Evolutionary conservation across 257 asterid genomes (phyloP).

Genomic region (Nicotiana tabacum): DNA sequence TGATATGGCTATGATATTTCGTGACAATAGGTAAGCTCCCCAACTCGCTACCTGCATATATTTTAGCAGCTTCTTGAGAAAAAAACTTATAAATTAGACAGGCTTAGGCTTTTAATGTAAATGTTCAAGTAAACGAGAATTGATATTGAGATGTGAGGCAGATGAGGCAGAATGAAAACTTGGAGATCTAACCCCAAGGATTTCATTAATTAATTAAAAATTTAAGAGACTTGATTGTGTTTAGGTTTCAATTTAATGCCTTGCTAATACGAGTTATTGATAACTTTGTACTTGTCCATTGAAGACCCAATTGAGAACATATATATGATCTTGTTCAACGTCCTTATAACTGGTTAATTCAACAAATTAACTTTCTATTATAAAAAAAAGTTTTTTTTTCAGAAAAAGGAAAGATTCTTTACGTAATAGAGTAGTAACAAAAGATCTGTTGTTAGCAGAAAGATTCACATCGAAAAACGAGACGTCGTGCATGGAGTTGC

Average conservation of each 20-base stretch:
- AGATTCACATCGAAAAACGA: not conserved
- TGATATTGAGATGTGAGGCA: no score
- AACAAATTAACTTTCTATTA: not conserved
- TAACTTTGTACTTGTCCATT: not conserved
- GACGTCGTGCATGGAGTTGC: not conserved
- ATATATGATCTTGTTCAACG: not conserved
- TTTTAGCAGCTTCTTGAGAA: no score
- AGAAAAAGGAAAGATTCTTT: not conserved
- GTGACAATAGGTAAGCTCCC: conserved; percentile 83
- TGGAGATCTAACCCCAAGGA: not conserved
- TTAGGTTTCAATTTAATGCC: not conserved
- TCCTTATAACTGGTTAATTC: not conserved
- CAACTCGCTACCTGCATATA: conserved; percentile 72
- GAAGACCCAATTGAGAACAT: not conserved
- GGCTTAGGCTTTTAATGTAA: not conserved
- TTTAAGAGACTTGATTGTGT: not conserved
- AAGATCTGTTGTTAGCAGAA: not conserved
- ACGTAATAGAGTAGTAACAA: not conserved
- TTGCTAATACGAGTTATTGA: not conserved
- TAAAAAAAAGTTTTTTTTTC: not conserved
- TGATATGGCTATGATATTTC: conserved; percentile 72
- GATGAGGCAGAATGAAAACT: not conserved
- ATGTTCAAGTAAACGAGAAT: not conserved
- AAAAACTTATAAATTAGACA: not conserved
- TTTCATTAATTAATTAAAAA: not conserved